These are phyloP conservation scores for Coniferiporia weirii DNA, from an alignment of 1,284 basidiomycete genomes.

Conservation along the genomic window DNA sequence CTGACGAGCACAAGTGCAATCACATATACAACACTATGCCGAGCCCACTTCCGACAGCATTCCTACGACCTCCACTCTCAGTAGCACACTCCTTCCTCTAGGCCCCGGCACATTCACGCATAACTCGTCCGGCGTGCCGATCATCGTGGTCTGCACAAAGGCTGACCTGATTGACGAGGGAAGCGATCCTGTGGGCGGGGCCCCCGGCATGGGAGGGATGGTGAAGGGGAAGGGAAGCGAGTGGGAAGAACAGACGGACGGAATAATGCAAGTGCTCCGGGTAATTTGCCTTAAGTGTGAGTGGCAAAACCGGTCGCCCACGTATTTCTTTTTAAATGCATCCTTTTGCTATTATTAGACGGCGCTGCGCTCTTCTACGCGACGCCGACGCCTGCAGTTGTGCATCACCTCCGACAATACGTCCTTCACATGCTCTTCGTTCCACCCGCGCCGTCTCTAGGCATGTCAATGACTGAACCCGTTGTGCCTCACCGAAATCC, in stretches of 20 bases:
- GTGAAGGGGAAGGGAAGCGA: slow-evolving; percentile 82
- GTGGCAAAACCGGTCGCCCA: slow-evolving; percentile 28
- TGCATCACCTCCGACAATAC: slow-evolving; percentile 81
- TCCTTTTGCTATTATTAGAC: slow-evolving; percentile 46
- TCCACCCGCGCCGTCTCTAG: slow-evolving; percentile 60
- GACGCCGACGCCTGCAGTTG: slow-evolving; percentile 75
- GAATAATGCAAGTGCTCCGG: slow-evolving; percentile 89
- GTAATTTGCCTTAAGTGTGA: slow-evolving; percentile 89
- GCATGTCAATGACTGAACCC: slow-evolving; percentile 40
- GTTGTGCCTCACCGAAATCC: slow-evolving; percentile 60
- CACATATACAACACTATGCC: slow-evolving; percentile 81
- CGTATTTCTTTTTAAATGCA: slow-evolving; percentile 6
- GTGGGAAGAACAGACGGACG: slow-evolving; percentile 95
- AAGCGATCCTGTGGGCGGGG: slow-evolving; percentile 63
- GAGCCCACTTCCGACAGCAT: slow-evolving; percentile 71
- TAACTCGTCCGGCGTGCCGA: slow-evolving; percentile 78
- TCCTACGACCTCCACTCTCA: slow-evolving; percentile 50
- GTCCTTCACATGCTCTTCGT: slow-evolving; percentile 83
- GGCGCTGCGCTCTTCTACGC: slow-evolving; percentile 93
- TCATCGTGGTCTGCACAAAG: slow-evolving; percentile 89
- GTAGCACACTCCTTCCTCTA: slow-evolving; percentile 65
- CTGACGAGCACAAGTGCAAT: slow-evolving; percentile 58
- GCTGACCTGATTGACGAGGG: slow-evolving; percentile 82
- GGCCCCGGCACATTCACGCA: slow-evolving; percentile 77
- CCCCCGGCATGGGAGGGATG: slow-evolving; percentile 74